A percentile compares a stretch with the other conserved stretches of the same genome.
phyloP scores from a whole-genome alignment of 208 protist species.

The Leishmania lainsoni region DNA sequence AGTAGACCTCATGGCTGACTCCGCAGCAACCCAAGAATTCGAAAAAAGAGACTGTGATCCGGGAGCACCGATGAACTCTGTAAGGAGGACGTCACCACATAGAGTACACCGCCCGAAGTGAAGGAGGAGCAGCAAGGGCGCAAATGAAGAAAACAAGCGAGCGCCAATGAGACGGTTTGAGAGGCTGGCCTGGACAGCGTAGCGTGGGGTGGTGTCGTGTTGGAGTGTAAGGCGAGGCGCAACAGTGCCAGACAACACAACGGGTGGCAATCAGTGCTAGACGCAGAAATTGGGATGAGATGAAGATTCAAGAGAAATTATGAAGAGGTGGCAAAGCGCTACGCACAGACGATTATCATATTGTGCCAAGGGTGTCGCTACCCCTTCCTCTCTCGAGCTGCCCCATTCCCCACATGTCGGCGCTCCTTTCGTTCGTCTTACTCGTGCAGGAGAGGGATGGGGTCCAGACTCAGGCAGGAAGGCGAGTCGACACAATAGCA shows the following conservation, averaged over 20 bases:
- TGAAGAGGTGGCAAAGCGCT: background rate
- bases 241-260: background rate
- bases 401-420: background rate
- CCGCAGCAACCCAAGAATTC: background rate
- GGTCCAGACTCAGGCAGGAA: background rate
- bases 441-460: background rate
- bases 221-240: background rate
- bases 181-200: background rate
- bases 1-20: constrained; percentile 4
- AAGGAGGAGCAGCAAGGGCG: background rate
- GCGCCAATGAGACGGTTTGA: background rate
- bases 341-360: background rate
- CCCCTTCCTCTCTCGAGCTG: background rate
- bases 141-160: background rate
- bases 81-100: background rate
- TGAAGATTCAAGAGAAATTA: background rate
- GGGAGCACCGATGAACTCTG: background rate
- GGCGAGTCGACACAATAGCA: background rate
- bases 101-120: background rate
- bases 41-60: background rate
- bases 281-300: background rate
- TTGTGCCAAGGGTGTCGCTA: background rate
- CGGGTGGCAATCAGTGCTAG: background rate
- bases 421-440: background rate
- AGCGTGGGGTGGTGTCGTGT: background rate